Evolutionary conservation across 1,284 basidiomycete species (phyloP).

Genomic region (Anthracocystis setariae): DNA sequence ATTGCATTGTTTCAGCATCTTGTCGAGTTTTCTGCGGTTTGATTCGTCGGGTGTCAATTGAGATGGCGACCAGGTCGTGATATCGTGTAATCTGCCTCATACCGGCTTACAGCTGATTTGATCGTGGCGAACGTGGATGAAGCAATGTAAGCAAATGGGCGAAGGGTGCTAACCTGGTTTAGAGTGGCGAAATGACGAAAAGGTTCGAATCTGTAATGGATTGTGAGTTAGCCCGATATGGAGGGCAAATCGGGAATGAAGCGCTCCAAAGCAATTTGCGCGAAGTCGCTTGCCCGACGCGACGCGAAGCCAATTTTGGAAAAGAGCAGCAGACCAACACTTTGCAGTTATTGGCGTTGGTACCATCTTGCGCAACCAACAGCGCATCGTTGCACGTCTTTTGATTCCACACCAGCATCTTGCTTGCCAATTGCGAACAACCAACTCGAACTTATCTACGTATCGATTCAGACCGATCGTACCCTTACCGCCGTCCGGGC

Average conservation of each 20-base stretch:
- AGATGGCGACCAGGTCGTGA: too few relatives aligned
- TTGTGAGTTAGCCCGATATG: not conserved
- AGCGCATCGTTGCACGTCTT: too few relatives aligned
- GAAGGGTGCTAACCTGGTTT: too few relatives aligned
- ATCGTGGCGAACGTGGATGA: too few relatives aligned
- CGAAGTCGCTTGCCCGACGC: slow-evolving; percentile 8
- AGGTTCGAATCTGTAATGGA: not conserved
- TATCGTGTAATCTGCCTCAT: too few relatives aligned
- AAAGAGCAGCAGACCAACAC: slow-evolving; percentile 18
- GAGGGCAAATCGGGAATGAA: not conserved
- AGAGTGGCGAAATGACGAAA: too few relatives aligned
- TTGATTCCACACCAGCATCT: not conserved
- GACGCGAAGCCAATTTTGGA: slow-evolving; percentile 31
- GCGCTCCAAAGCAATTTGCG: slow-evolving; percentile 1
- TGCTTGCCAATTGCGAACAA: not conserved
- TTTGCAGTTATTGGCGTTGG: slow-evolving; percentile 7
- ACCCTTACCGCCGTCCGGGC: not conserved
- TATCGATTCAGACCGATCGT: not conserved
- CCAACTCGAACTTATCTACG: not conserved
- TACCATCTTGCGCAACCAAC: not conserved
- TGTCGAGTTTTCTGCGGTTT: too few relatives aligned
- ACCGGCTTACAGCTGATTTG: too few relatives aligned
- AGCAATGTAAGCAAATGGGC: too few relatives aligned
- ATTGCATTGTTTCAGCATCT: slow-evolving; percentile 27
- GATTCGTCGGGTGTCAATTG: too few relatives aligned